Conservation (phyloP, 768 basidiomycete species). For the Suillus brevipes region DNA sequence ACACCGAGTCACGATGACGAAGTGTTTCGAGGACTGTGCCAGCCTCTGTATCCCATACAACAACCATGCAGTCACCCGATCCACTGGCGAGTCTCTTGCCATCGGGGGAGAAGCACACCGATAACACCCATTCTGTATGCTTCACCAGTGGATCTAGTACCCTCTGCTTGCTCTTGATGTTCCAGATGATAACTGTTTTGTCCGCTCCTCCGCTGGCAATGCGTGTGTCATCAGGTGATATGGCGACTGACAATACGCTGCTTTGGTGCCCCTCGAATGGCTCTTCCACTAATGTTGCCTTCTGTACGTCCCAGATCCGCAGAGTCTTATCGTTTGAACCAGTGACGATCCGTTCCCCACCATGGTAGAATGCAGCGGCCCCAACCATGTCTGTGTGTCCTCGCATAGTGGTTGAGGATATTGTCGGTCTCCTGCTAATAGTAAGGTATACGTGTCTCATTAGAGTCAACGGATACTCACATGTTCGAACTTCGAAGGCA, state of each 20-base stretch:
- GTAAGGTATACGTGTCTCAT: no score
- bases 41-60: slow-evolving; percentile 11
- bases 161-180: not conserved
- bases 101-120: slow-evolving; percentile 42
- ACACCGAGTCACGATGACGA: not conserved
- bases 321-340: not conserved
- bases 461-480: no score
- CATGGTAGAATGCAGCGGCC: no score
- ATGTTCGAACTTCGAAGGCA: no score
- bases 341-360: not conserved
- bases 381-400: no score
- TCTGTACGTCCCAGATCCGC: not conserved
- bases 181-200: not conserved
- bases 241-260: not conserved
- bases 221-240: not conserved
- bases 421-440: no score
- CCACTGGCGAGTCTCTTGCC: slow-evolving; percentile 42
- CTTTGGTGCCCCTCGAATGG: not conserved
- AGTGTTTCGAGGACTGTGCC: not conserved
- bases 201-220: not conserved
- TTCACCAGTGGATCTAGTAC: not conserved
- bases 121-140: not conserved
- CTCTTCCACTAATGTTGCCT: not conserved
- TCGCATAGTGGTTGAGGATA: no score
- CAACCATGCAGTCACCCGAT: slow-evolving; percentile 29